Evolutionary conservation across 2,329 filamentous ascomycete genomes (phyloP).

Genomic region (Penicillium freii): DNA sequence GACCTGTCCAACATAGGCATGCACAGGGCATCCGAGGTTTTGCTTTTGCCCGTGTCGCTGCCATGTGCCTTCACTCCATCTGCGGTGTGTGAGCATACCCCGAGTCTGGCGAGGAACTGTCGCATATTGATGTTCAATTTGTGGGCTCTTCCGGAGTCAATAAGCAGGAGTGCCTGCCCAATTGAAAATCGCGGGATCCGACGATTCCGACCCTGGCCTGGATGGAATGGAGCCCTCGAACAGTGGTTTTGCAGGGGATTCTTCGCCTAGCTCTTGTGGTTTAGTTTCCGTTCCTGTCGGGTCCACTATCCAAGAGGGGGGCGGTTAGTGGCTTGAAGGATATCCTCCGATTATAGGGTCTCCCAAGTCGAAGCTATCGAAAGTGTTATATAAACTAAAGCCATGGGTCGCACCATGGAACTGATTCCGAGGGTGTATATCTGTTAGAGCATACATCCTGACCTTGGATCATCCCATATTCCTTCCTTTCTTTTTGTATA

Average conservation of each 20-base stretch:
- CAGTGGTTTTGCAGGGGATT: neutral
- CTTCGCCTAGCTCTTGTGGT: neutral
- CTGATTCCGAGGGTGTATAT: neutral
- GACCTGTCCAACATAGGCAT: neutral
- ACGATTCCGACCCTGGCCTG: neutral
- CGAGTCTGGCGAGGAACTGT: neutral
- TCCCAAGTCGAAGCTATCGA: neutral
- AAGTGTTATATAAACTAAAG: conserved; percentile 4
- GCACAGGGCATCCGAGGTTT: conserved; percentile 1
- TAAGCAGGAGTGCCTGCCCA: neutral
- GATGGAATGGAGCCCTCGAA: neutral
- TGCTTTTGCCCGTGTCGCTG: neutral
- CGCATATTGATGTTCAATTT: neutral
- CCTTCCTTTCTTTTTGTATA: neutral
- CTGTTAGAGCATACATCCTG: neutral
- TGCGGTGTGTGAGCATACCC: neutral
- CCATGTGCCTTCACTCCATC: neutral
- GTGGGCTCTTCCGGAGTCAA: neutral
- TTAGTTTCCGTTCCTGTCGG: neutral
- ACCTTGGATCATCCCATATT: neutral
- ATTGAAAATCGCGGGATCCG: neutral
- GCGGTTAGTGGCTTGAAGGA: neutral
- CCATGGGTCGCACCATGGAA: neutral
- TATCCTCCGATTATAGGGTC: conserved; percentile 2
- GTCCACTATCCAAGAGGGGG: neutral